Percentiles rank a stretch among this genome's conserved stretches.
These are phyloP conservation scores for Fusarium luffae DNA, from an alignment of 2,329 filamentous ascomycete species.

Conservation along the genomic window DNA sequence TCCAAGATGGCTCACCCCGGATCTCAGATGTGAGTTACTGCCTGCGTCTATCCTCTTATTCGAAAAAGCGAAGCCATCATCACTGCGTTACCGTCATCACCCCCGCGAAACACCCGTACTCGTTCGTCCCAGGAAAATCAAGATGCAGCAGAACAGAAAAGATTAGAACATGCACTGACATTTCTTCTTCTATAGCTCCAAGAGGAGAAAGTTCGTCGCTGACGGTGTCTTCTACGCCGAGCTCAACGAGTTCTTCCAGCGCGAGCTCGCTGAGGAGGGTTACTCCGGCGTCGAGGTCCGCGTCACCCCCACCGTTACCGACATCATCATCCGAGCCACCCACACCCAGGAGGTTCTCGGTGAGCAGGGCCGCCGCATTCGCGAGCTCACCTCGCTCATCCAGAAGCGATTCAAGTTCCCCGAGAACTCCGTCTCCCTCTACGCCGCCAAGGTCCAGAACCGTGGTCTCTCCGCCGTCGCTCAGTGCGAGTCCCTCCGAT, in stretches of 20 bases:
- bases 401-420: slow-evolving; percentile 99
- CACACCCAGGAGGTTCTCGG: slow-evolving; percentile 99
- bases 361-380: slow-evolving; percentile 99
- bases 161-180: slow-evolving; percentile 34
- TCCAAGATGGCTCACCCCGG: slow-evolving; percentile 70
- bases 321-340: slow-evolving; percentile 99
- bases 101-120: slow-evolving; percentile 20
- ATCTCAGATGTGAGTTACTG: slow-evolving; percentile 68
- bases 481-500: slow-evolving; percentile 99
- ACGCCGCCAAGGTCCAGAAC: slow-evolving; percentile 99
- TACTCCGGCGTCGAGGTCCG: slow-evolving; percentile 99
- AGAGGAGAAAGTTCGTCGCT: slow-evolving; percentile 93
- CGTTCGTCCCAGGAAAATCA: slow-evolving; percentile 4
- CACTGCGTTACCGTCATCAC: slow-evolving; percentile 5
- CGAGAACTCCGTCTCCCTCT: slow-evolving; percentile 99
- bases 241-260: slow-evolving; percentile 99
- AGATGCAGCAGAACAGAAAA: slow-evolving; percentile 10
- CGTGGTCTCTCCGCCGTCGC: slow-evolving; percentile 99
- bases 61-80: slow-evolving; percentile 7
- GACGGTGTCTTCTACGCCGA: slow-evolving; percentile 99
- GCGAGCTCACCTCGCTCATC: slow-evolving; percentile 99
- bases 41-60: slow-evolving; percentile 6
- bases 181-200: slow-evolving; percentile 69
- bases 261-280: slow-evolving; percentile 99
- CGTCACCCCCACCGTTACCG: slow-evolving; percentile 99